Base-by-base conservation (phyloP, 169 alveolate genomes). In the Cryptosporidium canis region DNA sequence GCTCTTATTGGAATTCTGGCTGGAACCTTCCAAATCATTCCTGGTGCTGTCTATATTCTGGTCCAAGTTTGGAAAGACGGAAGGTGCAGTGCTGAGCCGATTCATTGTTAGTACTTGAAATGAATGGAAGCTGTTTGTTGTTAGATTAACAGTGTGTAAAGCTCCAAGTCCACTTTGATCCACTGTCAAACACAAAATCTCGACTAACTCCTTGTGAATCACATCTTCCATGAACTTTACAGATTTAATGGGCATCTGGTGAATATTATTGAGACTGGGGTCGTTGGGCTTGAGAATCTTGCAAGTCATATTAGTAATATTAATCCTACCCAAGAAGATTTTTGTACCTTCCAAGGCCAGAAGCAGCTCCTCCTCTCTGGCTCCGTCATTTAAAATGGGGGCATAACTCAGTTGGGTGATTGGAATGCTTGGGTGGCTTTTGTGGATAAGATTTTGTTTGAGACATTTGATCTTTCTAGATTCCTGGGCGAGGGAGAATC, bases 81-180 rank as follows among this genome's bases (percentile, higher is more conserved):
- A 56, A 3, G 56, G 64, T 14, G 87, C 35, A 43, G n/a, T 18
- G 8, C 31, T 41, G 3, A 77, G 4, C 48, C 44, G 55, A 6
- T 41, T 58, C 72, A 61, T 55, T n/a, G 70, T 41, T 1, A 77
- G 35, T 11, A 44, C 66, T 18, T 58, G 37, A 35, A 77, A 4
- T 11, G 61, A 61, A 44, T 2, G 18, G 7, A 35, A 56, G 1
- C 29, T 33, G 8, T 61, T 61, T 7, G n/a, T 77, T 39, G 55
- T 65, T 21, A 58, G n/a, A 43, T 58, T 37, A 8, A 43, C 29
- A 24, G 14, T 0, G 61, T 77, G 63, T 2, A 77, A 48, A 77
- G 61, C 58, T 11, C 87, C 87, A n/a, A 77, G 18, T 4, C 87
- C 87, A 21, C 33, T 29, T 61, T 77, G 55, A 41, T 77, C 87